Base-by-base conservation (phyloP, 306 rosid species). In the Rosa rugosa region DNA sequence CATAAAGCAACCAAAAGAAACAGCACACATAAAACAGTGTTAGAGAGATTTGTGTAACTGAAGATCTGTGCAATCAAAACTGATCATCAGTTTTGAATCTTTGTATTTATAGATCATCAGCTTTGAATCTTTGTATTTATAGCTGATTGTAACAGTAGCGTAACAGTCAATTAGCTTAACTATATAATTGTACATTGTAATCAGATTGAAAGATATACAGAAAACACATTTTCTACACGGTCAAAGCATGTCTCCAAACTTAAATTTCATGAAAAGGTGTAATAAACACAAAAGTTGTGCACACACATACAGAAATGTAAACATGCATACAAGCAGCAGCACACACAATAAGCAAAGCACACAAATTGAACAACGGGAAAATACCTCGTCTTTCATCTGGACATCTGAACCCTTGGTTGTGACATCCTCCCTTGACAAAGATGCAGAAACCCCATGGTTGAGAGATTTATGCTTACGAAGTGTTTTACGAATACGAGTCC, bases 381-480 rank as follows among this genome's bases (percentile, higher is more conserved):
- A 82, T 87, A 96, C 99, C 99, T 96, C 90, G 60, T 83, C 90
- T 86, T 90, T 87, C 71, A 79, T 74, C 84, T 83, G 88, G 41
- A 71, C 83, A 84, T 83, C 83, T 70, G 88, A 84, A 69, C 66
- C 85, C 87, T 87, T 93, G 71, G 49, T 83, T 85, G 83, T 90
- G 73, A 82, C 83, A 59, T 84, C 87, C 51, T 85, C 86, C 84
- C 77, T 90, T 49, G 82, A 76, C 57, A 83, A 67, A 75, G 93
- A 85, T 71, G 83, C 79, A 47, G 96, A 88, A 68, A 84, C 79
- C 81, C 73, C 88, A 59, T 69, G 81, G 73, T 81, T 85, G 56
- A 84, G 77, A 75, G 93, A 88, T 72, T 89, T 96, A 71, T 83
- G 89, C 86, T 91, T 95, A 89, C 85, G 85, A 56, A 77, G 85